These are phyloP conservation scores for Hygrocybe punicea DNA, from an alignment of 768 basidiomycete genomes.

Conservation along the genomic window DNA sequence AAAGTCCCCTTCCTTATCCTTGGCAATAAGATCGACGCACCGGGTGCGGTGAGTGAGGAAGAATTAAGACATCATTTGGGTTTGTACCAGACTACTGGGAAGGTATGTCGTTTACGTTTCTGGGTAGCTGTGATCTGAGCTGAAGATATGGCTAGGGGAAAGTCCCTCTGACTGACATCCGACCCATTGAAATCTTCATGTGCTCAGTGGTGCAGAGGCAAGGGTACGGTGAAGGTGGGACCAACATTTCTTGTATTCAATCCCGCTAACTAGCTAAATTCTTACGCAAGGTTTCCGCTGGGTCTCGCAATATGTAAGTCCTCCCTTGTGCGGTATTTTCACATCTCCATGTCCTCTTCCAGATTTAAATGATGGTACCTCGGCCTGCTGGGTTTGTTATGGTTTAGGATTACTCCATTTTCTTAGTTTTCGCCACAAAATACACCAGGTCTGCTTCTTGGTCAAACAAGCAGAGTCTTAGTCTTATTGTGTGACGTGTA, in stretches of 20 bases:
- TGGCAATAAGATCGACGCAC: conserved; percentile 99
- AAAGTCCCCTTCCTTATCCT: conserved; percentile 98
- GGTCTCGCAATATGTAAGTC: conserved; percentile 92
- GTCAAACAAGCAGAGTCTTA: neutral
- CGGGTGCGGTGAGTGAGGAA: conserved; percentile 95
- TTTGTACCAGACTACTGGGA: conserved; percentile 98
- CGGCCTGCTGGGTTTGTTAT: neutral
- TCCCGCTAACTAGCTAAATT: conserved; percentile 6
- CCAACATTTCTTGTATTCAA: neutral
- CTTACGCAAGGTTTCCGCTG: conserved; percentile 77
- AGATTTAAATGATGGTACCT: conserved; percentile 36
- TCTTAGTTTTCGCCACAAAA: neutral
- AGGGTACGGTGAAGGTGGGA: conserved; percentile 91
- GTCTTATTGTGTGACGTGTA: neutral
- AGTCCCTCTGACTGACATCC: conserved; percentile 92
- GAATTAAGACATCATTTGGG: conserved; percentile 94
- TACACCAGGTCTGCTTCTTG: neutral
- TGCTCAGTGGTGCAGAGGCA: conserved; percentile 99
- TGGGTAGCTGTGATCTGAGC: conserved; percentile 9
- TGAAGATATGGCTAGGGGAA: conserved; percentile 68
- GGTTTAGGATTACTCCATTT: neutral
- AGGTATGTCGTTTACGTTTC: conserved; percentile 50
- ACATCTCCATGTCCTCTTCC: neutral
- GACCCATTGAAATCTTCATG: conserved; percentile 99
- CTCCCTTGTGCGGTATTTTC: conserved; percentile 4